Evolutionary conservation across 306 rosid genomes (phyloP), one percentile per base, ranked within the genome.

Genomic region (Vachellia collinsii): DNA sequence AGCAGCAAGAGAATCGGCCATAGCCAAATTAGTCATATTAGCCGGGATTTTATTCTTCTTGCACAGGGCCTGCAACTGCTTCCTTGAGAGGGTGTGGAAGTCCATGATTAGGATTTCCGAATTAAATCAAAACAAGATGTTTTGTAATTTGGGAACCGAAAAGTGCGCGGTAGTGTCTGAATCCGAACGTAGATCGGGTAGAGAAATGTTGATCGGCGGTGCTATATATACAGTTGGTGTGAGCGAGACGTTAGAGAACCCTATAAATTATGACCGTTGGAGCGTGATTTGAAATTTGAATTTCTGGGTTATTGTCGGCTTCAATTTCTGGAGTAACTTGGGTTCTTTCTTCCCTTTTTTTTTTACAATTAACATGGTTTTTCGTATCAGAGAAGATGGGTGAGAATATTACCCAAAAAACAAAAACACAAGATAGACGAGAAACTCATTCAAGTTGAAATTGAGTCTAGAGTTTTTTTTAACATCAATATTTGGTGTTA

Each of bases 11-110:
- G 97, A 86, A 8, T 91, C 88, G 3, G 93, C 98, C 99, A 95
- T 95, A 86, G 94, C 98, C 3, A 91, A 76, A 5, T 91, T 95
- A 81, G 99, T 90, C 81, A 81, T 79, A 23, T 95, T 95, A 0
- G 99, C 98, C 0, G 97, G 99, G 82, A 95, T 92, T 86, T 85
- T 92, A 88, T 95, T 95, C 87, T 75, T 92, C 97, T 95, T 95
- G 97, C 96, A 90, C 13, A 95, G 90, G 37, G 92, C 20, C 69
- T 95, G 98, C 7, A 95, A 92, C 23, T 93, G 90, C 89, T 86
- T 95, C 83, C 99, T 88, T 47, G 96, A 44, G 75, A 95, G 92
- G n/a, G 72, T 74, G 85, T 80, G 86, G 89, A 95, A 90, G 38
- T 95, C 97, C 99, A 95, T 95, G 23, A 13, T 7, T 34, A 66